A percentile compares a stretch with the other conserved stretches of the same genome.
phyloP scores from a whole-genome alignment of 257 asterid species.

The Capsicum baccatum region DNA sequence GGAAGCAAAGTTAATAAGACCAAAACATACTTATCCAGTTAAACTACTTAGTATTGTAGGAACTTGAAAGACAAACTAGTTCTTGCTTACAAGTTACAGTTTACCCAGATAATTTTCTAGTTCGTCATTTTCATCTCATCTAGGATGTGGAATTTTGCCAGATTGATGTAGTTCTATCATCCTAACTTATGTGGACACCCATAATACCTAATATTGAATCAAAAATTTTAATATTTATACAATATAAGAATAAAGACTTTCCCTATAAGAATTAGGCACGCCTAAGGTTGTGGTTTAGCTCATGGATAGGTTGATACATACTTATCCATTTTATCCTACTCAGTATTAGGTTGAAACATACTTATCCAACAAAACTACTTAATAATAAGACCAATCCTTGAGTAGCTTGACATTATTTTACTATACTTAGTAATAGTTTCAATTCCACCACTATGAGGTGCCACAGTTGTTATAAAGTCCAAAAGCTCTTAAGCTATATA shows the following conservation, averaged over 20 bases:
- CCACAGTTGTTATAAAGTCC: too few relatives aligned
- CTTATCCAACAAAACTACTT: too few relatives aligned
- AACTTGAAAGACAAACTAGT: slow-evolving; percentile 1
- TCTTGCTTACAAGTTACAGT: neutral
- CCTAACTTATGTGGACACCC: neutral
- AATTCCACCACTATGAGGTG: too few relatives aligned
- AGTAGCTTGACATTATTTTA: too few relatives aligned
- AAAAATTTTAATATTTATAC: neutral
- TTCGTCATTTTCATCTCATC: slow-evolving; percentile 18
- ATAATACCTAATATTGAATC: neutral
- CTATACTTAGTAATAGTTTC: too few relatives aligned
- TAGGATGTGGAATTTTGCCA: neutral
- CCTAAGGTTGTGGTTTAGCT: neutral
- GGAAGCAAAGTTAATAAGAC: too few relatives aligned
- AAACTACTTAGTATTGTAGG: neutral
- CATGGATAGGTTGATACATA: too few relatives aligned
- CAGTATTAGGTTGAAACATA: too few relatives aligned
- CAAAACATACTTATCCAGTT: too few relatives aligned
- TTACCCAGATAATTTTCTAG: neutral
- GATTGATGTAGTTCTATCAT: slow-evolving; percentile 20
- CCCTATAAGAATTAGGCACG: neutral
- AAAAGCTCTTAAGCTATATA: too few relatives aligned
- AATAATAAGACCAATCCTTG: too few relatives aligned
- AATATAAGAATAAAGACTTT: neutral
- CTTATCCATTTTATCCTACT: too few relatives aligned